Evolutionary conservation across 2,329 filamentous ascomycete species (phyloP), one percentile per base, ranked within the genome.

Genomic region (Gaeumannomyces tritici): DNA sequence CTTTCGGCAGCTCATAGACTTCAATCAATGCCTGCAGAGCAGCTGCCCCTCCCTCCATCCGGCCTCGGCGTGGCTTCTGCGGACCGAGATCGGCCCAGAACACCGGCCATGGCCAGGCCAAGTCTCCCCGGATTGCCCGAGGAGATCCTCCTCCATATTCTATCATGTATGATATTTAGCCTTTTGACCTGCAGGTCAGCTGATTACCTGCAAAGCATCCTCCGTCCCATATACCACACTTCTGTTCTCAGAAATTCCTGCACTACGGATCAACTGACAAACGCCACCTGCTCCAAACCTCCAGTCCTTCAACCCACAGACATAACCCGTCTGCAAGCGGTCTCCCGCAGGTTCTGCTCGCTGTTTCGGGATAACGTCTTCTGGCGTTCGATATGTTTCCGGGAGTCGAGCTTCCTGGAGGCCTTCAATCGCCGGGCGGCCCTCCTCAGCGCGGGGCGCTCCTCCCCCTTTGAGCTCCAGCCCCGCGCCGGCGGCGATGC

Each of bases 351-450:
- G 57, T 83, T 93, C 63, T 81, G 87, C 31, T 74, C 77, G 33
- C 78, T 95, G 55, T 88, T 85, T 54, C 86, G 91, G 63, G 91
- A 96, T 71, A 83, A 89, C 68, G 82, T 80, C 54, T 77, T 93
- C 47, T 97, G 93, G 93, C 88, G 89, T 65, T 76, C 81, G 3
- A 80, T 87, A 70, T 93, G 89, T 72, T 91, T 95, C 72, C 80
- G 87, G 47, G 78, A 86, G 63, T 93, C 90, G 21, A 72, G 80
- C 42, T 88, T 87, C 71, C 83, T 88, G 69, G 80, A 84, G 35
- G 76, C 79, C n/a, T 81, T 90, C 33, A 58, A 55, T 21, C 62
- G 62, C 12, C 64, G 62, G 31, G 21, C 56, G 18, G 28, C 57
- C 29, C 58, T 62, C 18, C 35, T 59, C 18, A 35, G 21, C 7